A percentile compares a stretch with the other conserved stretches of the same genome.
These are phyloP conservation scores for Mycena rosella DNA, from an alignment of 768 basidiomycete genomes.

Conservation along the genomic window DNA sequence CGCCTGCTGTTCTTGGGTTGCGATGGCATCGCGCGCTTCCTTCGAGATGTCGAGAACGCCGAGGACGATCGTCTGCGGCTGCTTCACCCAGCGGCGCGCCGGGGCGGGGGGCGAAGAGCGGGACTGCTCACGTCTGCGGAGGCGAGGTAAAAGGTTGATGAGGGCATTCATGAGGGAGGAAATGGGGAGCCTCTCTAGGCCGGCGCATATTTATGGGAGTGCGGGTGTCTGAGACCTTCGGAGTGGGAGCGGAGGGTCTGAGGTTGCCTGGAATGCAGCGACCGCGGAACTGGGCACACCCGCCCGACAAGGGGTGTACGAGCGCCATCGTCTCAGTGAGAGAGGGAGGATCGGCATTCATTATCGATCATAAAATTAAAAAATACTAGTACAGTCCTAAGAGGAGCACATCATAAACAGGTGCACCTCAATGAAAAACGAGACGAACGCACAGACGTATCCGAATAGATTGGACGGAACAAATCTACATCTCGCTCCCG, in stretches of 20 bases:
- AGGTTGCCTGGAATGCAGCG: conserved; percentile 1
- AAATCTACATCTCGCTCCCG: conserved; percentile 46
- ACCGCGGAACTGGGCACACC: neutral
- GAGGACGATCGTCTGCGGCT: conserved; percentile 12
- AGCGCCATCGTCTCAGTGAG: neutral
- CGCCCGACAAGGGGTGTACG: too few relatives aligned
- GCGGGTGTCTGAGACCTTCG: conserved; percentile 24
- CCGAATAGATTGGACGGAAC: conserved; percentile 3
- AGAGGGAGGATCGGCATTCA: neutral
- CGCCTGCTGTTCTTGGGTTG: conserved; percentile 7
- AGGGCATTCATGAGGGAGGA: conserved; percentile 16
- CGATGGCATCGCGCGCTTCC: conserved; percentile 31
- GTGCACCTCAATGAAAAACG: neutral
- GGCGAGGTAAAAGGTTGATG: conserved; percentile 26
- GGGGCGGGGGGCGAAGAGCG: neutral
- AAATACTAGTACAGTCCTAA: conserved; percentile 15
- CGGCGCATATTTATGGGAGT: conserved; percentile 3
- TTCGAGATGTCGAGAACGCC: conserved; percentile 35
- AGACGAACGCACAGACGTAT: conserved; percentile 22
- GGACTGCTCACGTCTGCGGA: neutral
- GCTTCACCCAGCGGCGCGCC: conserved; percentile 13
- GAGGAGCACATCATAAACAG: neutral
- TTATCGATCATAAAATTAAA: neutral
- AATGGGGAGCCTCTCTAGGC: neutral
- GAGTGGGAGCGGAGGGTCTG: neutral